These are phyloP conservation scores for Uncinocarpus reesii DNA, from an alignment of 2,329 filamentous ascomycete species.

Conservation along the genomic window DNA sequence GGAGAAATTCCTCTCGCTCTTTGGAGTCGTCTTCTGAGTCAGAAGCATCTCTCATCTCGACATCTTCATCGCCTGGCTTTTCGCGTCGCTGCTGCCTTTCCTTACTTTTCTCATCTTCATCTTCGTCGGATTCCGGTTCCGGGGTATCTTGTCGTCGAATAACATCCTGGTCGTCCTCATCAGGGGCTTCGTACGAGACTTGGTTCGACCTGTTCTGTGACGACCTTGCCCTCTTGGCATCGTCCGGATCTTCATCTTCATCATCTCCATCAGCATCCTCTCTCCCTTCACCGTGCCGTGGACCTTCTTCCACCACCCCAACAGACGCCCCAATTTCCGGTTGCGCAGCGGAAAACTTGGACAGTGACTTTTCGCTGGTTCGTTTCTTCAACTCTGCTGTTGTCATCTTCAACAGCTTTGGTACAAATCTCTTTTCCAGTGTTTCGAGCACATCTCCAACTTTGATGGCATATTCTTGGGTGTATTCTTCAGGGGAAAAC, in stretches of 20 bases:
- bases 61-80: conserved; percentile 28
- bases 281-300: conserved; percentile 41
- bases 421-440: conserved; percentile 71
- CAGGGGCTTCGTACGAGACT: conserved; percentile 82
- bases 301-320: conserved; percentile 46
- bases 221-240: conserved; percentile 51
- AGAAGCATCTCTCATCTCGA: conserved; percentile 26
- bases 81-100: neutral
- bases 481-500: conserved; percentile 77
- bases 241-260: conserved; percentile 69
- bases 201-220: conserved; percentile 64
- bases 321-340: conserved; percentile 62
- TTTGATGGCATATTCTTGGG: conserved; percentile 70
- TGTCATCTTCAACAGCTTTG: conserved; percentile 58
- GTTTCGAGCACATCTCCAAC: conserved; percentile 66
- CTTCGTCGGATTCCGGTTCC: conserved; percentile 47
- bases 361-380: conserved; percentile 46
- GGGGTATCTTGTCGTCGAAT: conserved; percentile 54
- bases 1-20: conserved; percentile 54
- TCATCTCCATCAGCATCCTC: conserved; percentile 53
- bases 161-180: conserved; percentile 77
- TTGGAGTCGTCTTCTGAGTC: conserved; percentile 30
- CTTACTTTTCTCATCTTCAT: conserved; percentile 33
- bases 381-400: conserved; percentile 73
- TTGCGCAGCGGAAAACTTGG: conserved; percentile 55